Evolutionary conservation across 1,284 basidiomycete genomes (phyloP), one percentile per base, ranked within the genome.

Genomic region (Erythrobasidium hasegawianum): DNA sequence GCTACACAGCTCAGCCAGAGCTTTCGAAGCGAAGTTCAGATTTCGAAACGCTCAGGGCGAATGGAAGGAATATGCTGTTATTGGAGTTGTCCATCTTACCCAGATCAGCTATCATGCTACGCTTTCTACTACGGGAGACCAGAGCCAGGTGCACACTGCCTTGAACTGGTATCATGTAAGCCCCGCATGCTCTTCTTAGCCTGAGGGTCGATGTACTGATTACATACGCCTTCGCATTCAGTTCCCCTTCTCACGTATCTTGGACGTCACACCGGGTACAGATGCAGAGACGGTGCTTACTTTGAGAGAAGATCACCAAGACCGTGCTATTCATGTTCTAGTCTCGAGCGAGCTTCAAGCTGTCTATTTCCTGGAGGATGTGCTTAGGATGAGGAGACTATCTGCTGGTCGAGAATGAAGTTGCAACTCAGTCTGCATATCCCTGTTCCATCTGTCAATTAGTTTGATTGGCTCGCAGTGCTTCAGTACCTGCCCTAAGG

Each of bases 41-140:
- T 64, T 64, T 26, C 9, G 29, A 40, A 52, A 55, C 26, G 41
- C 52, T 24, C 20, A 43, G 18, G 61, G 61, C 11, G 13, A 7
- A n/a, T 64, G 53, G 61, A 29, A 43, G 18, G 18, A 29, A 13
- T 52, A 38, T 10, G 13, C 22, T n/a, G 53, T 53, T 33, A 22
- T 29, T 18, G 61, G 61, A n/a, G 33, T 64, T 14, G 43, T 64
- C 8, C 61, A 56, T 26, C 53, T 53, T n/a, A 54, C 24, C 16
- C 39, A 26, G 3, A 64, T 64, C 54, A 57, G 52, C 40, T 64
- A 64, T 22, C 61, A 64, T 29, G 61, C 47, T n/a, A 26, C 39
- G 14, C n/a, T 10, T n/a, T 29, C 39, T 11, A 4, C 33, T 9
- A 9, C 50, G 20, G 49, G n/a, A 40, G 38, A 7, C 2, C 20